These are phyloP conservation scores for Pleurostoma richardsiae DNA, from an alignment of 2,329 filamentous ascomycete genomes.

Conservation along the genomic window DNA sequence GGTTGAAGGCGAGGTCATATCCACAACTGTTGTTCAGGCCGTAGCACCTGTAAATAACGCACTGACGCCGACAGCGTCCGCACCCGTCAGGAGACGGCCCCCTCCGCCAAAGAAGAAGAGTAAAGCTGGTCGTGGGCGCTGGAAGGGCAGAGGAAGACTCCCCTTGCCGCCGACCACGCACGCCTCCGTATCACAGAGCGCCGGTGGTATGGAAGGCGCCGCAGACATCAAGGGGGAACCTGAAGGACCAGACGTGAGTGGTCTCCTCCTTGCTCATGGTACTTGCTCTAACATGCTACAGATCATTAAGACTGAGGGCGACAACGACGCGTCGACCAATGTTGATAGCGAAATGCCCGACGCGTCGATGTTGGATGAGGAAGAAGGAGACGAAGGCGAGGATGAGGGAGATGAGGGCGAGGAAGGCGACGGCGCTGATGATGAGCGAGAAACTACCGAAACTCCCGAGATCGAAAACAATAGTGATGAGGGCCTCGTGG, in stretches of 20 bases:
- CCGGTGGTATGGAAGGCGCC: conserved; percentile 29
- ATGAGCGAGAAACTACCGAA: conserved; percentile 11
- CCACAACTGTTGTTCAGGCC: conserved; percentile 49
- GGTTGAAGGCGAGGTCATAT: conserved; percentile 76
- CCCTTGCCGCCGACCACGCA: conserved; percentile 25
- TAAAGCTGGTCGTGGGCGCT: conserved; percentile 58
- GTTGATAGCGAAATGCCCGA: conserved; percentile 52
- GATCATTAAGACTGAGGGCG: conserved; percentile 36
- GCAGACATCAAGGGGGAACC: conserved; percentile 31
- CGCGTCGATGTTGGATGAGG: conserved; percentile 38
- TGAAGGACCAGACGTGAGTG: conserved; percentile 31
- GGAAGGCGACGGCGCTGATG: conserved; percentile 33
- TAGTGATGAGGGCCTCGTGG: conserved; percentile 12
- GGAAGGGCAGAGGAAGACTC: conserved; percentile 63
- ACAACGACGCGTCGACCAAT: conserved; percentile 32
- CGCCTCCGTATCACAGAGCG: conserved; percentile 23
- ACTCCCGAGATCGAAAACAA: conserved; percentile 16
- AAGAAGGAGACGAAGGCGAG: conserved; percentile 41
- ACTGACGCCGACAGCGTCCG: conserved; percentile 36
- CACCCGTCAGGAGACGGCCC: conserved; percentile 54
- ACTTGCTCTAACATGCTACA: conserved; percentile 15
- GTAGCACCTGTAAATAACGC: conserved; percentile 55
- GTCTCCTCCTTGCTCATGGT: background rate
- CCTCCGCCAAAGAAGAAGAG: conserved; percentile 77
- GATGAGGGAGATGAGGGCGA: conserved; percentile 43